phyloP scores from a whole-genome alignment of 2,329 filamentous ascomycete genomes.

The Fusarium nanum region DNA sequence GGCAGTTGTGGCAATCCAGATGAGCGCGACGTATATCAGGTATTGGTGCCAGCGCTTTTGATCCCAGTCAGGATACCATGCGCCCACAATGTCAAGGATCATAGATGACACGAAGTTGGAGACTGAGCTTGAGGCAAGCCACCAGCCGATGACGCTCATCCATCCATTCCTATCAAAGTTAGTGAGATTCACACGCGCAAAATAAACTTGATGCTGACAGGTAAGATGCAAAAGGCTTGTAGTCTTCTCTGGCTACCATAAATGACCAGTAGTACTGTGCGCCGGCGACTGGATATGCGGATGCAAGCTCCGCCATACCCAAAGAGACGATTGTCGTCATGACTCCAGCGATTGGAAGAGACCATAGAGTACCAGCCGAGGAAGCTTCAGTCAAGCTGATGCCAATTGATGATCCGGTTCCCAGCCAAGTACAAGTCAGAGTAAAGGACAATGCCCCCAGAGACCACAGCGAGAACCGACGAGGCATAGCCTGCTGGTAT shows the following conservation, averaged over 20 bases:
- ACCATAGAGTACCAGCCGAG: slow-evolving; percentile 45
- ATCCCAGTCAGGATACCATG: slow-evolving; percentile 61
- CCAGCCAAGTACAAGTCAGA: slow-evolving; percentile 49
- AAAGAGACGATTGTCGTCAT: slow-evolving; percentile 46
- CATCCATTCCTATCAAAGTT: slow-evolving; percentile 16
- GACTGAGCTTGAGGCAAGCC: slow-evolving; percentile 38
- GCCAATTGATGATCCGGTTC: slow-evolving; percentile 47
- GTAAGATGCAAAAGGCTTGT: slow-evolving; percentile 44
- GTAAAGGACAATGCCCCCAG: slow-evolving; percentile 47
- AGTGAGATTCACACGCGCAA: fast-evolving
- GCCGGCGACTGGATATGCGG: slow-evolving; percentile 45
- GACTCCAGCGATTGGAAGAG: slow-evolving; percentile 42
- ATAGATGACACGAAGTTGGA: slow-evolving; percentile 40
- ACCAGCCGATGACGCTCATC: slow-evolving; percentile 42
- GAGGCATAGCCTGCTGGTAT: slow-evolving; percentile 48
- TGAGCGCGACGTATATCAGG: slow-evolving; percentile 73
- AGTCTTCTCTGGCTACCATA: slow-evolving; percentile 39
- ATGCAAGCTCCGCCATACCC: slow-evolving; percentile 46
- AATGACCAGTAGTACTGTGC: slow-evolving; percentile 48
- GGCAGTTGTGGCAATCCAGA: slow-evolving; percentile 66
- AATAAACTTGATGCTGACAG: background rate
- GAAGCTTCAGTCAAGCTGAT: slow-evolving; percentile 46
- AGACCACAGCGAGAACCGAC: slow-evolving; percentile 47
- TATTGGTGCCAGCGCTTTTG: slow-evolving; percentile 74
- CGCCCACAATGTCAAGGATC: slow-evolving; percentile 34